Base-by-base conservation (phyloP, 495 filamentous ascomycete species). In the Niebla homalea region DNA sequence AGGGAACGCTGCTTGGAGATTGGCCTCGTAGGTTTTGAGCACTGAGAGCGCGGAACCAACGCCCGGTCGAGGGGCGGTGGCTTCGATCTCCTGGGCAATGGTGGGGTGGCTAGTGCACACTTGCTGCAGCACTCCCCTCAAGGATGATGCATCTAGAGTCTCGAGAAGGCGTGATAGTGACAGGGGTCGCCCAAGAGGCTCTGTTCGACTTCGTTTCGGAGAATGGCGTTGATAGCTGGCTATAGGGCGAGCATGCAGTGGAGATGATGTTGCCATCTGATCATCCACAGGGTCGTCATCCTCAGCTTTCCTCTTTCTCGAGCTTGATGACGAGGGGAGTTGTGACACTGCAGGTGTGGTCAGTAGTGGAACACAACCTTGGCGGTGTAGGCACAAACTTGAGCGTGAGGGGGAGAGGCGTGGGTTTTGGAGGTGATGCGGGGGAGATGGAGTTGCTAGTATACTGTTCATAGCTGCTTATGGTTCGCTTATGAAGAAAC, bases 91-190 rank as follows among this genome's bases (percentile, higher is more conserved):
- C 46, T 82, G 73, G 29, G 77, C 80, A 46, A 90, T 77, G 48
- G 79, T 78, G 5, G 89, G 88, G 64, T 95, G 87, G 58, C 85
- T 80, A 54, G 92, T 83, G 69, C 88, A 94, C 57, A 98, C 83
- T 35, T 80, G 81, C 54, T 87, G 84, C 10, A 98, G 77, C 0
- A 96, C 79, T 18, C 75, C 76, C 49, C 92, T 78, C 56, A 97
- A 70, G 47, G 89, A 85, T 56, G 85, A 77, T 26, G 78, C 80
- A 59, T 89, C 84, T 29, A 98, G 75, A 0, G 92, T 96, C 68
- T 98, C 89, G 48, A 98, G 75, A 4, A 96, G 75, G 47, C 92
- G 82, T 42, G 86, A 74, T 7, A 97, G 77, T 8, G 84, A 64
- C 15, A 98, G 76, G 51, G 92, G 85, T 46, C 88, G 75, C 21